Conservation (phyloP, 352 stramenopile genomes). For the Globisporangium abappressorium region DNA sequence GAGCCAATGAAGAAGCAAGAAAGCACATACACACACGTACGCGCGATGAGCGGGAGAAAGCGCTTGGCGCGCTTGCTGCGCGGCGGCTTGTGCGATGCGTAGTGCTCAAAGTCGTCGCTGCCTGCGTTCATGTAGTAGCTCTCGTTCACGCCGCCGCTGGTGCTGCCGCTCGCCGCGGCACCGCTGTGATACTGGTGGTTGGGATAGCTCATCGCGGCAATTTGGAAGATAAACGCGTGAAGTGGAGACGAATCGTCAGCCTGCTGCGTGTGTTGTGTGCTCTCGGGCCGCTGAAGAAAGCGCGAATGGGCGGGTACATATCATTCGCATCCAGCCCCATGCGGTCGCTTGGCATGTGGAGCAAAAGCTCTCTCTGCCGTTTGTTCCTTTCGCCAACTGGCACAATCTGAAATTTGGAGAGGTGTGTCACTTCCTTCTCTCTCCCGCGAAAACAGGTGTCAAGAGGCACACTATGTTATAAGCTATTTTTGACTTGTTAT, state of each 20-base stretch:
- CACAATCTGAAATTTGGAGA: constrained; percentile 5
- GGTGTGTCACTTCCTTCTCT: background rate
- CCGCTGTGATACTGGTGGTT: background rate
- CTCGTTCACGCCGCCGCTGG: constrained; percentile 10
- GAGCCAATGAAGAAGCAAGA: background rate
- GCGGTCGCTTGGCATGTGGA: background rate
- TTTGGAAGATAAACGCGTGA: background rate
- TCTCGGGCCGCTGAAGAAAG: constrained; percentile 1
- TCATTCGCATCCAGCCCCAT: background rate
- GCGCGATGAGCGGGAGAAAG: constrained; percentile 17
- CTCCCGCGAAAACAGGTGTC: background rate
- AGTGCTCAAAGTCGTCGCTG: constrained; percentile 16
- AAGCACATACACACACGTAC: background rate
- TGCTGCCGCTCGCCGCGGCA: constrained; percentile 1
- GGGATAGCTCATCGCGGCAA: constrained; percentile 2
- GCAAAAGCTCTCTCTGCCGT: background rate
- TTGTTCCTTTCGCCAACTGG: background rate
- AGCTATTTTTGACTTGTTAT: background rate
- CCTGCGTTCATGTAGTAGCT: constrained; percentile 23
- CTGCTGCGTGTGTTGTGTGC: background rate
- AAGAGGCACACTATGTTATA: background rate
- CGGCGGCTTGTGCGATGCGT: constrained; percentile 12
- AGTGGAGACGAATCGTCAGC: background rate
- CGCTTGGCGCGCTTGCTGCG: constrained; percentile 9
- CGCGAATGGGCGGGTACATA: background rate